Conservation (phyloP, 1,284 basidiomycete genomes). For the Sporisorium exsertum region DNA sequence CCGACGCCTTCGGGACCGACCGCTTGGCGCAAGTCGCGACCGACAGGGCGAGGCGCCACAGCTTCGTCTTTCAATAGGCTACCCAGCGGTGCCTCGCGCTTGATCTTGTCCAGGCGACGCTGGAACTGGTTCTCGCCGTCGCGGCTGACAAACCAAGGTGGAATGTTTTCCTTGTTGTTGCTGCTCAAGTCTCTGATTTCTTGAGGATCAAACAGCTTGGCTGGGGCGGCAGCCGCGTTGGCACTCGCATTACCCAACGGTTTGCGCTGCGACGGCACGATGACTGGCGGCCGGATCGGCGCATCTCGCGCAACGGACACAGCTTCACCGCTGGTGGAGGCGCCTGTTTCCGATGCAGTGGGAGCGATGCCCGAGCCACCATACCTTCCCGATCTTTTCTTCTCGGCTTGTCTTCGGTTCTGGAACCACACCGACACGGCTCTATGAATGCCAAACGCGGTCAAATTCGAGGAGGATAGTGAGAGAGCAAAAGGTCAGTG, state of each 20-base stretch:
- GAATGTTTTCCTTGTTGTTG: constrained; percentile 55
- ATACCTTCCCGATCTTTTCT: constrained; percentile 65
- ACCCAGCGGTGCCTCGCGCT: constrained; percentile 24
- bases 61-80: constrained; percentile 10
- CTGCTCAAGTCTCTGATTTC: constrained; percentile 31
- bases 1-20: constrained; percentile 40
- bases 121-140: constrained; percentile 1
- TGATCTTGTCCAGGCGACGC: constrained; percentile 26
- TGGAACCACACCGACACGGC: constrained; percentile 67
- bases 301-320: constrained; percentile 10
- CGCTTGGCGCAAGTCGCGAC: constrained; percentile 33
- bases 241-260: constrained; percentile 33
- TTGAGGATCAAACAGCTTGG: constrained; percentile 21
- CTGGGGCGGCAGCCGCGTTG: constrained; percentile 7
- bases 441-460: constrained; percentile 15
- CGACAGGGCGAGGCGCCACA: constrained; percentile 5
- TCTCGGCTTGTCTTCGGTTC: constrained; percentile 66
- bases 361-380: constrained; percentile 40
- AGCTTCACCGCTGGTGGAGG: background rate
- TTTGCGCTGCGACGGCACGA: constrained; percentile 20
- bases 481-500: constrained; percentile 10
- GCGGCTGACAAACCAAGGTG: constrained; percentile 36
- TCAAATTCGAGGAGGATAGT: background rate
- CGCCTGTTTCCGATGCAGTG: background rate
- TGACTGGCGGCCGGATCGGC: background rate